phyloP scores from a whole-genome alignment of 306 rosid species.

The Chamaecrista fasciculata region DNA sequence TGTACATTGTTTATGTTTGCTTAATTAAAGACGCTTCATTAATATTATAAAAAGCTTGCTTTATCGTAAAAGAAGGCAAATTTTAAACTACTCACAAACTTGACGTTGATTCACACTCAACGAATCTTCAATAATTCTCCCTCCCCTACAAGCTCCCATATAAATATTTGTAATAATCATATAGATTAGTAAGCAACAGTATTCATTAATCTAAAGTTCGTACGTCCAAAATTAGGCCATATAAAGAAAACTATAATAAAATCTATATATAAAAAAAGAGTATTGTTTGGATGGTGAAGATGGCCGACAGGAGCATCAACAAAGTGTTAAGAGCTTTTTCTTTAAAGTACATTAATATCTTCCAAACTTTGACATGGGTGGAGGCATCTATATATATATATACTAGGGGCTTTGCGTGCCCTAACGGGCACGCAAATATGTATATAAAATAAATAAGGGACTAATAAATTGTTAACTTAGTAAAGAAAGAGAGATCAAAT shows the following conservation, averaged over 20 bases:
- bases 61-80: background rate
- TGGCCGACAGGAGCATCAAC: slow-evolving; percentile 70
- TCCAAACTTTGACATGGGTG: slow-evolving; percentile 55
- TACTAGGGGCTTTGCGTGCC: too few relatives aligned
- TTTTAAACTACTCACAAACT: background rate
- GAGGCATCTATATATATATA: slow-evolving; percentile 34
- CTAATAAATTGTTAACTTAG: too few relatives aligned
- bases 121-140: background rate
- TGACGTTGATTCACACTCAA: background rate
- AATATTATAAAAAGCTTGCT: background rate
- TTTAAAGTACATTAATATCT: slow-evolving; percentile 52
- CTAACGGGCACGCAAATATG: too few relatives aligned
- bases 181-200: too few relatives aligned
- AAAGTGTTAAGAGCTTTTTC: slow-evolving; percentile 41
- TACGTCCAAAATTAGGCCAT: too few relatives aligned
- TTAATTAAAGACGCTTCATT: background rate
- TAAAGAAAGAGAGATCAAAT: too few relatives aligned
- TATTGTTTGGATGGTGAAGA: slow-evolving; percentile 36
- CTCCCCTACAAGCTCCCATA: background rate
- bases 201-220: too few relatives aligned
- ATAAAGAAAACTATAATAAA: too few relatives aligned
- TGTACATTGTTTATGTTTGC: too few relatives aligned
- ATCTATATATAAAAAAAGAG: slow-evolving; percentile 18
- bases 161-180: too few relatives aligned
- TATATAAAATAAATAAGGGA: too few relatives aligned